phyloP scores from a whole-genome alignment of 257 asterid species.

The Capsicum pubescens region DNA sequence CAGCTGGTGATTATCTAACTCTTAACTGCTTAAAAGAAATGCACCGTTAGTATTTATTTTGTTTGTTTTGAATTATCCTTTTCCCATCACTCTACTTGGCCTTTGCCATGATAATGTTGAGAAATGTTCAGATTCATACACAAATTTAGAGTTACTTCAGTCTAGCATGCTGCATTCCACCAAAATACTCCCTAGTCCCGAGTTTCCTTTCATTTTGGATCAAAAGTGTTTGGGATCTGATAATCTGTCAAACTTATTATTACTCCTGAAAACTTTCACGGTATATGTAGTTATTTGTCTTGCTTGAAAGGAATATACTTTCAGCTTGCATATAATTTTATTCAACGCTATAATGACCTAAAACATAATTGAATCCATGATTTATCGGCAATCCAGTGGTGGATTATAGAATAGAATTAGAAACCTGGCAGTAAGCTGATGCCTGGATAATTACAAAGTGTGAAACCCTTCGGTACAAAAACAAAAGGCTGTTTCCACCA shows the following conservation, averaged over 20 bases:
- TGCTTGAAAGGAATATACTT: constrained; percentile 11
- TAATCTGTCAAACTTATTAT: not conserved
- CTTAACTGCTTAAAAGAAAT: constrained; percentile 8
- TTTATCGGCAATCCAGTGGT: not conserved
- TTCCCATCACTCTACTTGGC: not conserved
- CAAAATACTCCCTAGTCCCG: not conserved
- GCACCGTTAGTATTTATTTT: not conserved
- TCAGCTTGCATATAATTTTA: constrained; percentile 13
- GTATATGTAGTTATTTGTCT: constrained; percentile 11
- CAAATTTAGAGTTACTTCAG: constrained; percentile 1
- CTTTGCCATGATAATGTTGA: constrained; percentile 21
- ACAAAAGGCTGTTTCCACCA: constrained; percentile 9
- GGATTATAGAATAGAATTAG: not conserved
- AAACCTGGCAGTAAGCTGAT: not conserved
- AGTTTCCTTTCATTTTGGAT: not conserved
- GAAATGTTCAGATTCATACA: constrained; percentile 1
- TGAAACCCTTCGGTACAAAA: not conserved
- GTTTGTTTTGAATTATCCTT: constrained; percentile 24
- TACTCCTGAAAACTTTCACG: not conserved
- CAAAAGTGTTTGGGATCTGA: constrained; percentile 2
- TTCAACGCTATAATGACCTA: not conserved
- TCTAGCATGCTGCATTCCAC: constrained; percentile 3
- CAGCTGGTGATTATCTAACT: constrained; percentile 64
- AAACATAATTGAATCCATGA: not conserved
- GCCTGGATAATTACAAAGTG: not conserved